These are phyloP conservation scores for Mycena olivaceomarginata DNA, from an alignment of 768 basidiomycete species.

Conservation along the genomic window DNA sequence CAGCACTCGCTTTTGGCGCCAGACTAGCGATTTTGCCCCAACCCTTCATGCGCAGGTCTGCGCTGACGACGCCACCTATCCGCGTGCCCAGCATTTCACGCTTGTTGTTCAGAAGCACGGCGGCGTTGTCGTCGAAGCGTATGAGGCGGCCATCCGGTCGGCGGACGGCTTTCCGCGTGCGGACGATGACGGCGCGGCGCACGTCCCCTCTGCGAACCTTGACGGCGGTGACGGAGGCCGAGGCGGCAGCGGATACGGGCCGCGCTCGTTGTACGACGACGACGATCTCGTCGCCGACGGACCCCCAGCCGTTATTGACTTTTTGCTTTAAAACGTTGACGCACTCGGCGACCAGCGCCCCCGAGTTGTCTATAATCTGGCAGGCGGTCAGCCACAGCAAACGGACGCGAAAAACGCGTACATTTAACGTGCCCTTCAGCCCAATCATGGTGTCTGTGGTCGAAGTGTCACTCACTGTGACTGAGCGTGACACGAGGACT, in stretches of 20 bases:
- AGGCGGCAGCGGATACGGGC: conserved; percentile 81
- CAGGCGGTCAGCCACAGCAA: conserved; percentile 5
- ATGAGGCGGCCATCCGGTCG: conserved; percentile 92
- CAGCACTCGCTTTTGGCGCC: conserved; percentile 86
- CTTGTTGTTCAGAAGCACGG: conserved; percentile 95
- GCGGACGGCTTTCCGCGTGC: conserved; percentile 90
- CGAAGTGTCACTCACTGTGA: neutral
- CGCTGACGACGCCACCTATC: conserved; percentile 95
- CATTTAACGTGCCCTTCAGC: conserved; percentile 94
- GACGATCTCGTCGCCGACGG: conserved; percentile 96
- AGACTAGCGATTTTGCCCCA: conserved; percentile 96
- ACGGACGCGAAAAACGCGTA: conserved; percentile 55
- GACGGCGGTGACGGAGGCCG: conserved; percentile 84
- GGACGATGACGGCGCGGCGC: conserved; percentile 95
- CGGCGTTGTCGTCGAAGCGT: conserved; percentile 98
- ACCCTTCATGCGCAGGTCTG: conserved; percentile 92
- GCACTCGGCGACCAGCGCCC: conserved; percentile 95
- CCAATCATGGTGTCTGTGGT: conserved; percentile 83
- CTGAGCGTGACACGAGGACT: neutral
- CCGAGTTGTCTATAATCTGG: conserved; percentile 98
- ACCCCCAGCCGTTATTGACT: conserved; percentile 95
- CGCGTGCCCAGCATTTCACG: conserved; percentile 96
- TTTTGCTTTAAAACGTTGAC: conserved; percentile 98
- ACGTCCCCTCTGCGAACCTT: conserved; percentile 97
- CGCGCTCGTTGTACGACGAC: conserved; percentile 96